phyloP scores from a whole-genome alignment of 495 filamentous ascomycete species.

The Pseudomonodictys pantanalensis region DNA sequence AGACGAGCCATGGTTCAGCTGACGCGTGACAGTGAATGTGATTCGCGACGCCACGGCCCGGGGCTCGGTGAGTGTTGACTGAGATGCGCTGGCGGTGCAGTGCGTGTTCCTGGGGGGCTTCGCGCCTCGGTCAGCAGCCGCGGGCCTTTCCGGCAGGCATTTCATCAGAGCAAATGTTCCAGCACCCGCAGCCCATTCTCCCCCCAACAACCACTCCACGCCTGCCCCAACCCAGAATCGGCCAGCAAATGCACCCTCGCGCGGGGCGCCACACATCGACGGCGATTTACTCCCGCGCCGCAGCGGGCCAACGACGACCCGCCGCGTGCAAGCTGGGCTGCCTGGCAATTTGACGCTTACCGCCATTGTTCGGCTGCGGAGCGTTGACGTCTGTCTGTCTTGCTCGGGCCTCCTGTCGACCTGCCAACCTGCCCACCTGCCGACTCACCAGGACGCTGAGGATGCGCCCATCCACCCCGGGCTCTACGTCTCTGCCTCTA shows the following conservation, averaged over 20 bases:
- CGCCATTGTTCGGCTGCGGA: slow-evolving; percentile 16
- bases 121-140: slow-evolving; percentile 3
- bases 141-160: neutral
- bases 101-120: neutral
- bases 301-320: slow-evolving; percentile 18
- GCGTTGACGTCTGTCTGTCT: neutral
- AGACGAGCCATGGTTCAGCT: neutral
- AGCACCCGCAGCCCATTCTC: neutral
- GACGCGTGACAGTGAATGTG: neutral
- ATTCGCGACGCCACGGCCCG: no score
- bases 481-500: neutral
- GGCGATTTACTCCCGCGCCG: slow-evolving; percentile 2
- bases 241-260: slow-evolving; percentile 10
- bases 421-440: neutral
- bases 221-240: neutral
- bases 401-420: neutral
- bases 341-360: neutral
- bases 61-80: no score
- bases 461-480: neutral
- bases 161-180: neutral
- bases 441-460: neutral
- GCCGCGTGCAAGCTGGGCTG: slow-evolving; percentile 8
- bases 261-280: slow-evolving; percentile 7
- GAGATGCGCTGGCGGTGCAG: slow-evolving; percentile 1
- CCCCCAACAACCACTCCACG: neutral